A percentile compares a stretch with the other conserved stretches of the same genome.
Conservation (phyloP, 2,329 filamentous ascomycete genomes). For the Chalara sp. region DNA sequence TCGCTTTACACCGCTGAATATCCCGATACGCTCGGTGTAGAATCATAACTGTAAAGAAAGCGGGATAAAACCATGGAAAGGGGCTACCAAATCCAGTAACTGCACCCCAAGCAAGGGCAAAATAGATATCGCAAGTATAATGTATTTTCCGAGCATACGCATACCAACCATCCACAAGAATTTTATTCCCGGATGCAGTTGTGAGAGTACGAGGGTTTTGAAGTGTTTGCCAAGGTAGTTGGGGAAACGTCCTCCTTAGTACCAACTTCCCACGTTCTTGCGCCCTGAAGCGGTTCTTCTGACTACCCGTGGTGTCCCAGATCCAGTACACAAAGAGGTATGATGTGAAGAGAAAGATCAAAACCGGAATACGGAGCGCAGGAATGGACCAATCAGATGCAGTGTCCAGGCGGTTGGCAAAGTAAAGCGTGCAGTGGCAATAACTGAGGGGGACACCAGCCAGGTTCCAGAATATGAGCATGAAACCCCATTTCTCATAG, state of each 20-base stretch:
- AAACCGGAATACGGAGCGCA: slow-evolving; percentile 56
- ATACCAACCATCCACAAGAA: slow-evolving; percentile 84
- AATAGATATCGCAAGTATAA: slow-evolving; percentile 74
- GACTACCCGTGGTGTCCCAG: slow-evolving; percentile 87
- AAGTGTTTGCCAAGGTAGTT: slow-evolving; percentile 81
- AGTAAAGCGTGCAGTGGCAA: slow-evolving; percentile 87
- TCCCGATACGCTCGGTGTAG: slow-evolving; percentile 70
- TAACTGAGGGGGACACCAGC: slow-evolving; percentile 86
- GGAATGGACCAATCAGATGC: slow-evolving; percentile 46
- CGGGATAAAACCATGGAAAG: slow-evolving; percentile 83
- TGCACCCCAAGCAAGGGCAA: slow-evolving; percentile 69
- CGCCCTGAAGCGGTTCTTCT: slow-evolving; percentile 88
- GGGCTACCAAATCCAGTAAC: slow-evolving; percentile 75
- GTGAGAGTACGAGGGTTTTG: slow-evolving; percentile 74
- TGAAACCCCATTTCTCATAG: slow-evolving; percentile 95
- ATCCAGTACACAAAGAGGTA: slow-evolving; percentile 85
- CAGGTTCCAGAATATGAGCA: slow-evolving; percentile 97
- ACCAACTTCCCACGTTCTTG: slow-evolving; percentile 66
- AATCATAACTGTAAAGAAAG: slow-evolving; percentile 78
- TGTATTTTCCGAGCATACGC: slow-evolving; percentile 73
- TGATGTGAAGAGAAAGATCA: slow-evolving; percentile 57
- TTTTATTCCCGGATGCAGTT: slow-evolving; percentile 65
- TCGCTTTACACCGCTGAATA: slow-evolving; percentile 65
- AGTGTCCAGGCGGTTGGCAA: slow-evolving; percentile 71
- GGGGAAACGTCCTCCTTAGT: slow-evolving; percentile 75